These are phyloP conservation scores for Naganishia randhawae DNA, from an alignment of 768 basidiomycete genomes.

Conservation along the genomic window DNA sequence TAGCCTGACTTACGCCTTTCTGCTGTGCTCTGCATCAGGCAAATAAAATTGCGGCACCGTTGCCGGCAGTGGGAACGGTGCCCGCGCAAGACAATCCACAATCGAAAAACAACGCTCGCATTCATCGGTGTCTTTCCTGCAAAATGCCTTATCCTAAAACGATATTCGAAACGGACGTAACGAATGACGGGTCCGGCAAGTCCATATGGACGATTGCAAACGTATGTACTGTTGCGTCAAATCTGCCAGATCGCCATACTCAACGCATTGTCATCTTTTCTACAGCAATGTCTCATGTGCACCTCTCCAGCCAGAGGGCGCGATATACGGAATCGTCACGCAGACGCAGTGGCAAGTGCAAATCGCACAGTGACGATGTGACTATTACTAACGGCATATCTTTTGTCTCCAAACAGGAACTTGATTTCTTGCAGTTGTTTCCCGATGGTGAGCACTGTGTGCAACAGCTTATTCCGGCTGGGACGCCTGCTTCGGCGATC, in stretches of 20 bases:
- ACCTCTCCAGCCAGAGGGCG: neutral
- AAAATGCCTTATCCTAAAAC: constrained; percentile 6
- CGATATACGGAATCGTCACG: neutral
- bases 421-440: constrained; percentile 8
- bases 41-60: neutral
- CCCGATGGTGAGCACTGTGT: constrained; percentile 11
- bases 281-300: neutral
- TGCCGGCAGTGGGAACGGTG: neutral
- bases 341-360: constrained; percentile 6
- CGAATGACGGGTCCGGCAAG: neutral
- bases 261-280: neutral
- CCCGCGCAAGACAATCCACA: neutral
- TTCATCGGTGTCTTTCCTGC: constrained; percentile 4
- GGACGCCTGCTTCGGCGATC: neutral
- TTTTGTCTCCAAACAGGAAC: neutral
- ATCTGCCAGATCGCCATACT: neutral
- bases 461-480: neutral
- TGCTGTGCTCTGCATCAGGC: neutral
- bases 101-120: neutral
- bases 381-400: neutral
- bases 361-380: neutral
- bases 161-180: neutral
- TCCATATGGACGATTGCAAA: neutral
- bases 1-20: neutral
- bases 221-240: neutral